These are phyloP conservation scores for Microcera coccophila DNA, from an alignment of 2,329 filamentous ascomycete species.

Conservation along the genomic window DNA sequence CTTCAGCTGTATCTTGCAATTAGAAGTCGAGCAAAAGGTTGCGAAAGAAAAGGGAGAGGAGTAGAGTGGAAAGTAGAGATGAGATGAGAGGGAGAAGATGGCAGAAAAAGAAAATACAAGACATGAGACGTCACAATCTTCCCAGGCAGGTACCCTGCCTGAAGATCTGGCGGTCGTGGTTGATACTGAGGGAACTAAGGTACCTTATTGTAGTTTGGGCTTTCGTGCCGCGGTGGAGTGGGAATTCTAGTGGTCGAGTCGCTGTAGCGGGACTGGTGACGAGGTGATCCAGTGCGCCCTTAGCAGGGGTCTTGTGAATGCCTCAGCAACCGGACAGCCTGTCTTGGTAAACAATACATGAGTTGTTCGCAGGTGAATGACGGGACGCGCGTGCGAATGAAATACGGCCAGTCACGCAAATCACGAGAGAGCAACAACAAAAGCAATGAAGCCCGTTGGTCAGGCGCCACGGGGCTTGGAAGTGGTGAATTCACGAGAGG, in stretches of 20 bases:
- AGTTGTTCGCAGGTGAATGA: slow-evolving; percentile 3
- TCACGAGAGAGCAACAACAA: slow-evolving; percentile 2
- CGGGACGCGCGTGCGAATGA: background rate
- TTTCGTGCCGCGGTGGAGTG: background rate
- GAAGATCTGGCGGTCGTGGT: too few relatives aligned
- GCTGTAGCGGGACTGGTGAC: background rate
- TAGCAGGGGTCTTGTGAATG: slow-evolving; percentile 9
- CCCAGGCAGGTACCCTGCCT: background rate
- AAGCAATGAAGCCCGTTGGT: background rate
- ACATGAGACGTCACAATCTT: background rate
- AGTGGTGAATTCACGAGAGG: background rate
- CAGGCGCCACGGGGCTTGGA: slow-evolving; percentile 9
- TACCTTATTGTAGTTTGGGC: background rate
- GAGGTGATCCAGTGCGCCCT: background rate
- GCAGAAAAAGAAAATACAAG: slow-evolving; percentile 12
- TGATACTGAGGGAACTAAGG: background rate
- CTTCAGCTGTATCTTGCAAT: background rate
- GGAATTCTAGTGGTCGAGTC: background rate
- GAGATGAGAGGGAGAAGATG: slow-evolving; percentile 10
- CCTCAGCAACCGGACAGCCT: slow-evolving; percentile 23
- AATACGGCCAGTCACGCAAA: slow-evolving; percentile 18
- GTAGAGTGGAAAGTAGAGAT: slow-evolving; percentile 2
- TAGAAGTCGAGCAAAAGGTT: background rate
- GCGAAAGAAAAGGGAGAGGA: background rate
- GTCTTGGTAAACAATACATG: background rate